These are phyloP conservation scores for Diplodia intermedia DNA, from an alignment of 2,329 filamentous ascomycete genomes.

Conservation along the genomic window DNA sequence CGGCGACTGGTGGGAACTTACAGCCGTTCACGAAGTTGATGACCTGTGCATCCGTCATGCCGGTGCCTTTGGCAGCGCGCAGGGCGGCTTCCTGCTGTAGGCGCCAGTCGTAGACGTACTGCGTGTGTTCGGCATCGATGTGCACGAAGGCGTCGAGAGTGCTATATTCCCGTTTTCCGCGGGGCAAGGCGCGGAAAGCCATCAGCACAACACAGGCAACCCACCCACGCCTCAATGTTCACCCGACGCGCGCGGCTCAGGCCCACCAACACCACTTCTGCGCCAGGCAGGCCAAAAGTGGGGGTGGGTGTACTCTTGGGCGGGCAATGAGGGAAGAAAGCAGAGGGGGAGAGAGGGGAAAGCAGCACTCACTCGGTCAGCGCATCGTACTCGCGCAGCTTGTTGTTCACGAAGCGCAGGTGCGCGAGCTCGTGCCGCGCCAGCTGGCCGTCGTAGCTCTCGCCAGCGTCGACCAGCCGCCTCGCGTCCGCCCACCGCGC, in stretches of 20 bases:
- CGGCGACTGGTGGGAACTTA: conserved; percentile 16
- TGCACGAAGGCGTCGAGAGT: conserved; percentile 67
- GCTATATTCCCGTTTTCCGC: conserved; percentile 42
- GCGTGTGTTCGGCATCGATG: conserved; percentile 74
- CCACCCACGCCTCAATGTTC: background rate
- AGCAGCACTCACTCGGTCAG: conserved; percentile 57
- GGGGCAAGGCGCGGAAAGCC: background rate
- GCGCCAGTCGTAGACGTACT: conserved; percentile 85
- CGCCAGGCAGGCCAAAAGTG: background rate
- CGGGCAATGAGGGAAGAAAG: background rate
- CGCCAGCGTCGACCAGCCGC: conserved; percentile 50
- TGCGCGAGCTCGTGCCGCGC: conserved; percentile 60
- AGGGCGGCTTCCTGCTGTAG: conserved; percentile 79
- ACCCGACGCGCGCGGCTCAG: background rate
- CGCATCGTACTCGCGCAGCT: conserved; percentile 63
- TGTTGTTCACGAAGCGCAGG: conserved; percentile 64
- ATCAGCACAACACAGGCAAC: background rate
- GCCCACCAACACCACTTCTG: background rate
- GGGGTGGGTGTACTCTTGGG: background rate
- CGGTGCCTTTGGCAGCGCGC: conserved; percentile 69
- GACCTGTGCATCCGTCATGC: conserved; percentile 85
- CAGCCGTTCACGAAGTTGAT: conserved; percentile 72
- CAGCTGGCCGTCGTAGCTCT: conserved; percentile 58
- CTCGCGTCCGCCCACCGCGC: conserved; percentile 62
- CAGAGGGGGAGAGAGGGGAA: background rate